Evolutionary conservation across 176 grass and related monocot species (phyloP).

Genomic region (Aegilops umbellulata): DNA sequence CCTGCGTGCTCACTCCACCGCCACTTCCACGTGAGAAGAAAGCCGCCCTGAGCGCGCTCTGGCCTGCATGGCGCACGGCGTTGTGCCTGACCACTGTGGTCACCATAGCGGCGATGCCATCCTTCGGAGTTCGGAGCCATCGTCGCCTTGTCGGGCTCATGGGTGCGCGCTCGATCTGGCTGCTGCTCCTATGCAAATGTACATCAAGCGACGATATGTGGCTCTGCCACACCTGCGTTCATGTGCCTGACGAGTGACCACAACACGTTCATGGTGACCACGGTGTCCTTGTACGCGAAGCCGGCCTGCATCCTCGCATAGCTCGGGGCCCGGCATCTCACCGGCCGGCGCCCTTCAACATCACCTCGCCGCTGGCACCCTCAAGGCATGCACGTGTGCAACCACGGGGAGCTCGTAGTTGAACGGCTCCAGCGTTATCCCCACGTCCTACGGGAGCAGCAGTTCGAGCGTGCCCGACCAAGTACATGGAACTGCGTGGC

Average conservation of each 20-base stretch:
- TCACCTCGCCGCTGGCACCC: neutral
- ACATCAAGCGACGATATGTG: too few relatives aligned
- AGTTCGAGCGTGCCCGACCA: constrained; percentile 36
- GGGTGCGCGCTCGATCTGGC: too few relatives aligned
- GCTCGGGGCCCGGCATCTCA: constrained; percentile 40
- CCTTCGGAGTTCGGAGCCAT: too few relatives aligned
- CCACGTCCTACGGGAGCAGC: constrained; percentile 40
- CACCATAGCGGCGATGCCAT: too few relatives aligned
- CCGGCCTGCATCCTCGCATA: constrained; percentile 46
- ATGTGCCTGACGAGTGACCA: constrained; percentile 16
- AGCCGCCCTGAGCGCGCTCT: too few relatives aligned
- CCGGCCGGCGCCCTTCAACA: constrained; percentile 54
- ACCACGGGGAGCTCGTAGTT: constrained; percentile 78
- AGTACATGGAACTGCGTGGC: constrained; percentile 57
- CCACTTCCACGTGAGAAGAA: too few relatives aligned
- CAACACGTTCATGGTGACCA: constrained; percentile 57
- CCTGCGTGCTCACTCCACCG: too few relatives aligned
- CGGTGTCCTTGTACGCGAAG: constrained; percentile 43
- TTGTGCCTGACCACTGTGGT: too few relatives aligned
- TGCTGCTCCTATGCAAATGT: too few relatives aligned
- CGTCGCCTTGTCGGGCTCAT: too few relatives aligned
- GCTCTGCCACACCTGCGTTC: too few relatives aligned
- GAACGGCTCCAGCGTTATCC: constrained; percentile 59
- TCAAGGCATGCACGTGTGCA: constrained; percentile 56
- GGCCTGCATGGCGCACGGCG: too few relatives aligned